Evolutionary conservation across 441 rosid species (phyloP), one percentile per base, ranked within the genome.

Genomic region (Bocquillonia castaneifolia): DNA sequence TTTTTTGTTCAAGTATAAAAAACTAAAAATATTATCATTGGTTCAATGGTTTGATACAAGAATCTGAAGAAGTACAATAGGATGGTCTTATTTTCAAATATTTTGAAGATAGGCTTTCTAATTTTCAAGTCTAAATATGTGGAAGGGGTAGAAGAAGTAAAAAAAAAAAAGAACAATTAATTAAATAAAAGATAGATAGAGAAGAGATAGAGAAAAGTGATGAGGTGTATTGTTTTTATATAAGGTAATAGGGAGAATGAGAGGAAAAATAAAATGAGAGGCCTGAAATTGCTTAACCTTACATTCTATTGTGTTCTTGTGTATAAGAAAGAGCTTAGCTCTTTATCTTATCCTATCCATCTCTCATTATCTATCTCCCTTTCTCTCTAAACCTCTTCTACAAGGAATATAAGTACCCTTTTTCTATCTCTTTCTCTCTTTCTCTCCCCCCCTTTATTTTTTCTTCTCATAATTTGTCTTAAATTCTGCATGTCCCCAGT

Each of bases 261-360:
- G 34, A 52, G 66, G 9, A 34, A 64, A 74, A 79, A 22, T 18
- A 67, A 89, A 86, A 90, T 60, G 92, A 83, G 95, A 81, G 97
- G 97, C 74, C 84, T 77, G 70, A 81, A 84, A 76, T 87, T 71
- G 70, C n/a, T 76, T 79, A 74, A 80, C 86, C 88, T 76, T 79
- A 52, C 75, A 76, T 76, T 75, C 73, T 61, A 18, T 22, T 10
- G 25, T 40, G 64, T 66, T 6, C 74, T 63, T 73, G 82, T 74
- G 79, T 72, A 34, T 76, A 44, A 72, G 67, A 56, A 56, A 68
- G 64, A 74, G 66, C 28, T 68, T 67, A 58, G 50, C 45, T 58
- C 55, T 82, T 78, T 70, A 84, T 88, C 94, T 89, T 88, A 91
- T 88, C 98, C 88, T 86, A 82, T 84, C 90, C 81, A 28, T 23